Evolutionary conservation across 495 filamentous ascomycete genomes (phyloP), one percentile per base, ranked within the genome.

Genomic region (Baudoinia panamericana): DNA sequence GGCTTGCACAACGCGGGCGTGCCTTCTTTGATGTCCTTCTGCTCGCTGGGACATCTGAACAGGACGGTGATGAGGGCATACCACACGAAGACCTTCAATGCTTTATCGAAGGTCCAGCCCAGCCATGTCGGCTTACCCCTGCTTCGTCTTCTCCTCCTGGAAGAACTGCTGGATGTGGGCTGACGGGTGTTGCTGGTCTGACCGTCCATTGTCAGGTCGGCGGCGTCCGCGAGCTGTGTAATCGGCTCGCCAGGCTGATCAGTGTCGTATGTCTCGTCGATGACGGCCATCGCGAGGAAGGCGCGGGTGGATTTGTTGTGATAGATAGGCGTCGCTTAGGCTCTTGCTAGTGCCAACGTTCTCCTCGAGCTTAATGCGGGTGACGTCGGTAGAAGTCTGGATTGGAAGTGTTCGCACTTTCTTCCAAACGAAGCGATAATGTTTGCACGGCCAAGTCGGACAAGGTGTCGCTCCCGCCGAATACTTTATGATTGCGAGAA

Each of bases 1-100:
- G 83, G 81, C 54, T 78, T 79, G 68, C 92, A 99, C 22, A 96
- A 73, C 35, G 61, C 66, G 2, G 88, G 84, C 9, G 85, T 86
- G 17, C 67, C 58, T 19, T 80, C 71, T 32, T 70, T 76, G 52
- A 88, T 64, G 2, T 72, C 71, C 15, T 75, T 68, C 36, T 75
- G 60, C 11, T 69, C 69, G 16, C 78, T 67, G 9, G 90, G 92
- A 58, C 92, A 99, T 19, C 78, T 75, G 52, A 99, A 74, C 34
- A 85, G 61, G 15, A 85, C 65, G 3, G 82, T 90, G 40, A 84
- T 53, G 35, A 93, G 72, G 1, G 73, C 67, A 55, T 92, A 94
- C 90, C 90, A 99, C 7, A 82, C 75, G 38, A 78, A 56, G 1
- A 94, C 18, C 39, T 47, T 46, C 19, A 44, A 9, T 6, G 5